phyloP scores from a whole-genome alignment of 1,139 yeast species.

The Debaryomyces udenii region DNA sequence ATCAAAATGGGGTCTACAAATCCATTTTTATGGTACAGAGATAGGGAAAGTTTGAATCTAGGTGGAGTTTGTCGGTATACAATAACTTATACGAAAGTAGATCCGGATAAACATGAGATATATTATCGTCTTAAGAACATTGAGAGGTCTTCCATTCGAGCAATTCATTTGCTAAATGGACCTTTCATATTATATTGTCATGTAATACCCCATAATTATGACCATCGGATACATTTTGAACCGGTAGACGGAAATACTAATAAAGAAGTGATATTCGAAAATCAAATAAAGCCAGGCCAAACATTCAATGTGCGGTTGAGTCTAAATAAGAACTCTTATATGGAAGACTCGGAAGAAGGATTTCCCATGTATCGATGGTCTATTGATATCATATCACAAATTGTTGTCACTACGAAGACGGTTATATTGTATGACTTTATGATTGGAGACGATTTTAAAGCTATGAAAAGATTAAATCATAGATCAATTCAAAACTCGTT shows the following conservation, averaged over 20 bases:
- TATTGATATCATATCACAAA: slow-evolving; percentile 81
- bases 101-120: slow-evolving; percentile 22
- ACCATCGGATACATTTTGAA: slow-evolving; percentile 32
- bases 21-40: slow-evolving; percentile 44
- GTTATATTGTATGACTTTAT: slow-evolving; percentile 68
- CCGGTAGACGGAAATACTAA: slow-evolving; percentile 28
- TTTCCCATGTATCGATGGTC: slow-evolving; percentile 65
- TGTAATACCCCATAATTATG: slow-evolving; percentile 55
- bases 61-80: slow-evolving; percentile 46
- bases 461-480: slow-evolving; percentile 37
- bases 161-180: slow-evolving; percentile 58
- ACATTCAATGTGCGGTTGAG: slow-evolving; percentile 50
- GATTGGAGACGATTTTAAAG: slow-evolving; percentile 48
- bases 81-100: slow-evolving; percentile 29
- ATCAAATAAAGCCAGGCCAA: slow-evolving; percentile 65
- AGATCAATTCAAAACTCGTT: slow-evolving; percentile 26
- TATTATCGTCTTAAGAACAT: slow-evolving; percentile 52
- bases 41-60: slow-evolving; percentile 35
- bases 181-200: slow-evolving; percentile 65
- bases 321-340: slow-evolving; percentile 50
- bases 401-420: slow-evolving; percentile 70
- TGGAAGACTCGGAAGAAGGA: slow-evolving; percentile 20
- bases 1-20: slow-evolving; percentile 5
- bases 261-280: slow-evolving; percentile 40
- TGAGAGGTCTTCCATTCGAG: slow-evolving; percentile 53